phyloP scores from a whole-genome alignment of 2,329 filamentous ascomycete species.

The Penicillium sp. region DNA sequence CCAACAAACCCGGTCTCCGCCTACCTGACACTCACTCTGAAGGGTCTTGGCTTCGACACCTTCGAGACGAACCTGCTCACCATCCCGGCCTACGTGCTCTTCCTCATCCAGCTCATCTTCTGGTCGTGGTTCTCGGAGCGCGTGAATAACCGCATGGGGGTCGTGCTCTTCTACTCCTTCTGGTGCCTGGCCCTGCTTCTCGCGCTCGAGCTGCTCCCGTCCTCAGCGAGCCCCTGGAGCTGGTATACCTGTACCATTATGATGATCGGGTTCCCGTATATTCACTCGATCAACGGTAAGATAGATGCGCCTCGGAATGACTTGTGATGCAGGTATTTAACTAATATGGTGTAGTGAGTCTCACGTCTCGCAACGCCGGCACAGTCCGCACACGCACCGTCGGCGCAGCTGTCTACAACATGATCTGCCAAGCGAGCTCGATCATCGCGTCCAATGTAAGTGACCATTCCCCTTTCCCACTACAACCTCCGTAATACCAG shows the following conservation, averaged over 20 bases:
- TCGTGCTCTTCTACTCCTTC: slow-evolving; percentile 40
- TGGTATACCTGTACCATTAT: slow-evolving; percentile 2
- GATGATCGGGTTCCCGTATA: slow-evolving; percentile 9
- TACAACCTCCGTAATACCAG: no score
- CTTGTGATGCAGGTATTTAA: no score
- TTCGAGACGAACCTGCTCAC: slow-evolving; percentile 68
- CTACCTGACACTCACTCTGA: slow-evolving; percentile 40
- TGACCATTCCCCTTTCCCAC: no score
- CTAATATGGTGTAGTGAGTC: not conserved
- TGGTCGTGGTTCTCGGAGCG: slow-evolving; percentile 59
- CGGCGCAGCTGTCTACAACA: slow-evolving; percentile 52
- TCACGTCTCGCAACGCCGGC: slow-evolving; percentile 61
- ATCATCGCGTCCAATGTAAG: slow-evolving; percentile 37
- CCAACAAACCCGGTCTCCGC: slow-evolving; percentile 45
- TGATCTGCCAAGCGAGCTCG: slow-evolving; percentile 48
- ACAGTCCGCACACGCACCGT: slow-evolving; percentile 49
- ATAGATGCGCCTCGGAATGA: slow-evolving; percentile 28
- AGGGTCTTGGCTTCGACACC: slow-evolving; percentile 61
- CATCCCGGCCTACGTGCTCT: slow-evolving; percentile 60
- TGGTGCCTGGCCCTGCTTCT: slow-evolving; percentile 9
- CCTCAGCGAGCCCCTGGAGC: not conserved
- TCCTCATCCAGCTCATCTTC: slow-evolving; percentile 62
- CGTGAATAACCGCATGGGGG: slow-evolving; percentile 57
- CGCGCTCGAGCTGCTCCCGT: not conserved
- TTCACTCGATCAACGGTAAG: slow-evolving; percentile 42